Evolutionary conservation across 352 stramenopile species (phyloP), one percentile per base, ranked within the genome.

Genomic region (Phytophthora macrochlamydospora): DNA sequence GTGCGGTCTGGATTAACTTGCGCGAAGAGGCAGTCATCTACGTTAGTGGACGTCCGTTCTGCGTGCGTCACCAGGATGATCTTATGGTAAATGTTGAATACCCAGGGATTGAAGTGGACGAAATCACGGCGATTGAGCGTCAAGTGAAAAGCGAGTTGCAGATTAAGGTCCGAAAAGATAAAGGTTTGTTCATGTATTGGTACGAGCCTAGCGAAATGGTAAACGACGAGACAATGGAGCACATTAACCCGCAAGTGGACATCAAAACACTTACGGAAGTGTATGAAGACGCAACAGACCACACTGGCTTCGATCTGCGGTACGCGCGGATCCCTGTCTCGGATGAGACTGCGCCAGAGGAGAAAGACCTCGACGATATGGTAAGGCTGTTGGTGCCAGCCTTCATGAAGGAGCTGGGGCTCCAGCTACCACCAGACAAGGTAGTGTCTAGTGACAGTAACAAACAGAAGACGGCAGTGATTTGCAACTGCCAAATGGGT

Each of bases 401-500:
- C 28, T 94, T 92, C 57, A 76, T 76, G 40, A 68, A 81, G 14
- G 87, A 95, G 42, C 56, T 93, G 5, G 68, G 71, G 5, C 62
- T 90, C 3, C n/a, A 52, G 18, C 18, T 24, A 37, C 57, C 58
- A 0, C 70, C 58, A 54, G 44, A 75, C 9, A 32, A 64, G 7
- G 2, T 28, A 32, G 51, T 33, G 1, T 55, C 56, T 13, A 18
- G 9, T 13, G 31, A 28, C 14, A 31, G 65, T 18, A 70, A 77
- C 18, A 73, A 73, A 44, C 51, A 58, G 30, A 84, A 79, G 63
- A 92, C 81, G 4, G 87, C 87, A 2, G 87, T 93, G 28, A 81
- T 97, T 40, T 97, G 90, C 71, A 97, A 97, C 53, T 97, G 91
- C 51, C 91, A 97, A 68, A 97, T 97, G 87, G 91, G 91, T 2